A percentile compares a stretch with the other conserved stretches of the same genome.
Evolutionary conservation across 331 rosid genomes (phyloP).

Genomic region (Phaseolus coccineus): DNA sequence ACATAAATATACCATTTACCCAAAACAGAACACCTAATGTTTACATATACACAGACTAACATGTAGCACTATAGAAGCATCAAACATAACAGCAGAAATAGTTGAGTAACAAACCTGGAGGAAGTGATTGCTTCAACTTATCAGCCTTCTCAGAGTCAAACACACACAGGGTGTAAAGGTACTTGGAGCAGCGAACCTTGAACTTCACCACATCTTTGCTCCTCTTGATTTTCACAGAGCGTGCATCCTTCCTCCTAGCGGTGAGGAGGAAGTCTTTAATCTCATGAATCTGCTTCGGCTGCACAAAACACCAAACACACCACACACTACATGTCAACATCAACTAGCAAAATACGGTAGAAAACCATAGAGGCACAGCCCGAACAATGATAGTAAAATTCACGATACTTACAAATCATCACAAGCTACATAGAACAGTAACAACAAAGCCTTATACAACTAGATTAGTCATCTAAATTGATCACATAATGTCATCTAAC

Average conservation of each 20-base stretch:
- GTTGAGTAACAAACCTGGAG: constrained; percentile 55
- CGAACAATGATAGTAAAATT: not conserved
- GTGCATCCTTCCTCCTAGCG: constrained; percentile 69
- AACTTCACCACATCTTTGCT: constrained; percentile 66
- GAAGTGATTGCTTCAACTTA: constrained; percentile 75
- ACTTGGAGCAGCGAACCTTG: constrained; percentile 72
- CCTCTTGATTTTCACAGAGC: constrained; percentile 66
- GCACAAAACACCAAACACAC: not conserved
- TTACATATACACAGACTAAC: not conserved
- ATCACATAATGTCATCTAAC: not conserved
- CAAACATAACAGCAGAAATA: constrained; percentile 1
- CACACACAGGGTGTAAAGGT: constrained; percentile 68
- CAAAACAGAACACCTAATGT: constrained; percentile 11
- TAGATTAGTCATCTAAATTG: too few relatives aligned
- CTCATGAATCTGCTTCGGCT: constrained; percentile 73
- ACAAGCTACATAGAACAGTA: not conserved
- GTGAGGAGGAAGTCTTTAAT: constrained; percentile 71
- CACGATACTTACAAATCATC: not conserved
- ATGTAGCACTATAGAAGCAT: constrained; percentile 3
- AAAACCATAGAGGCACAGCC: not conserved
- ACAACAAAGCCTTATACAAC: not conserved
- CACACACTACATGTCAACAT: not conserved
- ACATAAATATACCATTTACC: not conserved
- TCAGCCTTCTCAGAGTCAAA: constrained; percentile 69
- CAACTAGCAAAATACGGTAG: not conserved